Base-by-base conservation (phyloP, 164 flowering plant species). In the Berberis thunbergii region DNA sequence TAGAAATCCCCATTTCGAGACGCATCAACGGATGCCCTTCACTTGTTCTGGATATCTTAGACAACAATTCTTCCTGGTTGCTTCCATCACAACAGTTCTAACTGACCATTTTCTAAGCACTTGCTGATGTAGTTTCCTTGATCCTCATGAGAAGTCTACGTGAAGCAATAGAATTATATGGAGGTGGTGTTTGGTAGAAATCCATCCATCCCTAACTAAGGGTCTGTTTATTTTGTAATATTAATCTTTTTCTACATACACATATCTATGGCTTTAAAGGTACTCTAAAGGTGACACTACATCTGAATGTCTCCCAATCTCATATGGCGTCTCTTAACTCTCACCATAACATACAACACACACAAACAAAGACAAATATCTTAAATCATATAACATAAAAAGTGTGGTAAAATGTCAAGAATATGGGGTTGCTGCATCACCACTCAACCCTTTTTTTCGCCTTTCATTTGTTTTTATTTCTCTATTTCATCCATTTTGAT, bases 341-440 rank as follows among this genome's bases (percentile, higher is more conserved):
- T 26, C 26, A 26, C 26, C 41, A 26, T 26, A 26, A 26, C 26
- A 26, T 26, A 26, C 26, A 26, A 26, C 26, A 26, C 26, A 26
- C 26, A 26, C 26, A 26, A 26, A 26, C 26, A 26, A 26, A 26
- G 26, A 26, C 26, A 26, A 26, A 26, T 26, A 0, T 26, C 26
- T 26, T 26, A 26, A 26, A 40, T 26, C 26, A 26, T 26, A 26
- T 26, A 43, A 56, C 67, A 10, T 54, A 45, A 48, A 46, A 41
- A 49, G 55, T 13, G 66, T 45, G 64, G 68, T 63, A 70, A 62
- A 54, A 64, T 73, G 70, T 77, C 72, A 58, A 8, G 75, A 10
- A 76, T 76, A 75, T 78, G 78, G 64, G 79, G 57, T 83, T 81
- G 84, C 86, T 83, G 72, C 71, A 70, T 73, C 81, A 72, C 76